Conservation (phyloP, 192 early-diverging fungal species). For the Podila clonocystis region DNA sequence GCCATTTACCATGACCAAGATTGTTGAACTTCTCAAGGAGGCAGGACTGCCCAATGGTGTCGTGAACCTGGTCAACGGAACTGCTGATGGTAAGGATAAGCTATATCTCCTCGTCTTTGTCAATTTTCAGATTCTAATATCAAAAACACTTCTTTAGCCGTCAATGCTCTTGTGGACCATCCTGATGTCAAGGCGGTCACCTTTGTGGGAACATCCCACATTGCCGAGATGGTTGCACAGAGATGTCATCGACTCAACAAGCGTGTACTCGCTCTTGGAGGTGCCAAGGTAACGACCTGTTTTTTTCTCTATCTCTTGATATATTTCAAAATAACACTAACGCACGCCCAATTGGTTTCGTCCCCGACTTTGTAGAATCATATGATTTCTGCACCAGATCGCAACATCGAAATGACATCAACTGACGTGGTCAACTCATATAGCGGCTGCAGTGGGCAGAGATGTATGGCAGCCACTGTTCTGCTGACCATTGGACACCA, state of each 20-base stretch:
- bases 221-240: conserved; percentile 69
- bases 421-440: conserved; percentile 81
- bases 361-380: conserved; percentile 63
- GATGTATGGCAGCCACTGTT: conserved; percentile 83
- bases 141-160: conserved; percentile 32
- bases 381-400: conserved; percentile 80
- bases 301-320: not conserved
- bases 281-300: conserved; percentile 56
- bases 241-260: conserved; percentile 66
- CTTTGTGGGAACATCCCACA: conserved; percentile 84
- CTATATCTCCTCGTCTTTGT: too few relatives aligned
- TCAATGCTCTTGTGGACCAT: conserved; percentile 68
- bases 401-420: conserved; percentile 80
- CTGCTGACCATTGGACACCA: conserved; percentile 77
- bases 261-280: conserved; percentile 78
- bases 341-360: not conserved
- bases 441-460: conserved; percentile 80
- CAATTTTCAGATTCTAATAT: too few relatives aligned
- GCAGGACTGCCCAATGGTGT: conserved; percentile 80
- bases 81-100: conserved; percentile 57
- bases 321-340: too few relatives aligned
- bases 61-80: conserved; percentile 80
- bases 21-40: conserved; percentile 63
- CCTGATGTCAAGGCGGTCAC: conserved; percentile 72
- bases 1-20: conserved; percentile 80